phyloP scores from a whole-genome alignment of 192 early-diverging fungal genomes.

The Funneliformis mosseae region DNA sequence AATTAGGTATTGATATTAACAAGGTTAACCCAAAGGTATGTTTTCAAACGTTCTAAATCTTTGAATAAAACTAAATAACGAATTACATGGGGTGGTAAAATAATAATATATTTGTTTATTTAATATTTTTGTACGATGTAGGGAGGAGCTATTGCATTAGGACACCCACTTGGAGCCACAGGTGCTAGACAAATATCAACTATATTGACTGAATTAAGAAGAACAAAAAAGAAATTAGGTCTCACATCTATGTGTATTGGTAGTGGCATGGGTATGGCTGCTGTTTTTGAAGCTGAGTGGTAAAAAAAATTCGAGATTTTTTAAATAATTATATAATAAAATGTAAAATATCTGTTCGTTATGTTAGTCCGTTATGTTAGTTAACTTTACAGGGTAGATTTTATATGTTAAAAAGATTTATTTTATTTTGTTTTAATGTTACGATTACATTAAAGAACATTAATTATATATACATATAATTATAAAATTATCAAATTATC shows the following conservation, averaged over 20 bases:
- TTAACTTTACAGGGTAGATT: no score
- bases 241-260: slow-evolving; percentile 48
- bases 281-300: slow-evolving; percentile 42
- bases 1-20: slow-evolving; percentile 80
- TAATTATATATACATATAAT: no score
- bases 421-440: no score
- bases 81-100: not conserved
- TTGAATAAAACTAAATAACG: not conserved
- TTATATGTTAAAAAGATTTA: no score
- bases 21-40: slow-evolving; percentile 89
- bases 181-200: slow-evolving; percentile 98
- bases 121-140: not conserved
- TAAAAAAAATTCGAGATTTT: not conserved
- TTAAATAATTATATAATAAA: no score
- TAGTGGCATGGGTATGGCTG: slow-evolving; percentile 46
- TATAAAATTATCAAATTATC: no score
- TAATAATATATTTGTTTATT: not conserved
- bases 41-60: not conserved
- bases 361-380: no score
- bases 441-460: no score
- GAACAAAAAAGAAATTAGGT: slow-evolving; percentile 39
- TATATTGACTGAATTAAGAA: slow-evolving; percentile 81
- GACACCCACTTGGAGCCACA: slow-evolving; percentile 92
- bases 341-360: no score
- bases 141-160: slow-evolving; percentile 98